Base-by-base conservation (phyloP, 768 basidiomycete genomes). In the Tremella mesenterica region DNA sequence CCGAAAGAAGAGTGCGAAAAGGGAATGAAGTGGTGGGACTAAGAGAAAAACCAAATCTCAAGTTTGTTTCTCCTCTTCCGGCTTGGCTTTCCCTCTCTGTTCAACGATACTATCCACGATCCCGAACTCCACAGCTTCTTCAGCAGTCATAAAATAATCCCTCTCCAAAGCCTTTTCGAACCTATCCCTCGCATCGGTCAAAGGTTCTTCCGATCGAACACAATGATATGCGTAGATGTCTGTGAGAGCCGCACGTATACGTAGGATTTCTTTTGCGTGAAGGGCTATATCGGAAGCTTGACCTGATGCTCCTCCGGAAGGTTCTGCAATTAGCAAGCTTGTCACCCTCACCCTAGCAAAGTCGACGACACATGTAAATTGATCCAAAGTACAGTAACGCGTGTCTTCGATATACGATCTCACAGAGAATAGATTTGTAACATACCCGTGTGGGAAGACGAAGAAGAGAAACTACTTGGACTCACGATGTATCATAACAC, bases 401-500 rank as follows among this genome's bases (percentile, higher is more conserved):
- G n/a, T n/a, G n/a, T n/a, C n/a, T n/a, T n/a, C n/a, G n/a, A n/a
- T n/a, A n/a, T n/a, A n/a, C n/a, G n/a, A n/a, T n/a, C n/a, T n/a
- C n/a, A n/a, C n/a, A n/a, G n/a, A n/a, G n/a, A n/a, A n/a, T n/a
- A n/a, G n/a, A n/a, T n/a, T n/a, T n/a, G n/a, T n/a, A n/a, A n/a
- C n/a, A n/a, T n/a, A n/a, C n/a, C n/a, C n/a, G n/a, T n/a, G n/a
- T n/a, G n/a, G n/a, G n/a, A n/a, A n/a, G n/a, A n/a, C n/a, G n/a
- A n/a, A n/a, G n/a, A n/a, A n/a, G n/a, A n/a, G n/a, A n/a, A n/a
- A n/a, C 48, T 16, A n/a, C 3, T 25, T 23, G 12, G 30, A 71
- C 82, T 67, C 71, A 93, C 92, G 93, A 73, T 97, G 93, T 51
- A 97, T 96, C 93, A 97, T 97, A 67, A 97, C 89, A 69, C 86